Base-by-base conservation (phyloP, 495 filamentous ascomycete species). In the Aeminium ludgeri region DNA sequence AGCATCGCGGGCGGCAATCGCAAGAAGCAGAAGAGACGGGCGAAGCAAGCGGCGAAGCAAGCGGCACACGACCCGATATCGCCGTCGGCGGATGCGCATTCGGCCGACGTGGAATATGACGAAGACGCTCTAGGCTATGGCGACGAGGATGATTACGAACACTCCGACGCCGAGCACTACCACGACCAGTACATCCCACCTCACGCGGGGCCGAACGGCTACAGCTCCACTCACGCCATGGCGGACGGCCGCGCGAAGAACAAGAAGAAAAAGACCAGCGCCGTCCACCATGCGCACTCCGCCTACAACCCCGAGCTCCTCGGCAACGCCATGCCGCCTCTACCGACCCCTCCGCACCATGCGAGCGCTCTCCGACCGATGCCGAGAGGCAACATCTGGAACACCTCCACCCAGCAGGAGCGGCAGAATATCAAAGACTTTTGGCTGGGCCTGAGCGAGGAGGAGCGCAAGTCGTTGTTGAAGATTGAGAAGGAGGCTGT, bases 401-500 rank as follows among this genome's bases (percentile, higher is more conserved):
- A 96, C 53, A 95, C 86, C 5, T 86, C 81, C 25, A 86, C 78
- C 4, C 70, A 79, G 41, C 85, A 96, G 58, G 89, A 99, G 59
- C 78, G 89, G 11, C 85, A 95, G 58, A 78, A 89, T 46, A 99
- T 99, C 55, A 91, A 93, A 53, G 82, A 92, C 41, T 99, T 96
- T 61, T 99, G 89, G 89, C 69, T 99, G 27, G 86, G 84, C n/a
- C 61, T 99, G 19, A 83, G 84, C 43, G 91, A 99, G 57, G 80
- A 86, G 33, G 87, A 99, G 44, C 76, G 89, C 38, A 83, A 87
- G 46, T 84, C 82, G 3, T 65, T 99, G 30, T 86, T 99, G 47
- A 94, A 93, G 59, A 86, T 99, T 10, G 89, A 99, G 62, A 99
- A 99, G 57, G 86, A 96, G 62, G 89, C 91, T 5, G 89, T 99